phyloP scores from a whole-genome alignment of 495 filamentous ascomycete genomes.

The Hapsidospora chrysogenum region DNA sequence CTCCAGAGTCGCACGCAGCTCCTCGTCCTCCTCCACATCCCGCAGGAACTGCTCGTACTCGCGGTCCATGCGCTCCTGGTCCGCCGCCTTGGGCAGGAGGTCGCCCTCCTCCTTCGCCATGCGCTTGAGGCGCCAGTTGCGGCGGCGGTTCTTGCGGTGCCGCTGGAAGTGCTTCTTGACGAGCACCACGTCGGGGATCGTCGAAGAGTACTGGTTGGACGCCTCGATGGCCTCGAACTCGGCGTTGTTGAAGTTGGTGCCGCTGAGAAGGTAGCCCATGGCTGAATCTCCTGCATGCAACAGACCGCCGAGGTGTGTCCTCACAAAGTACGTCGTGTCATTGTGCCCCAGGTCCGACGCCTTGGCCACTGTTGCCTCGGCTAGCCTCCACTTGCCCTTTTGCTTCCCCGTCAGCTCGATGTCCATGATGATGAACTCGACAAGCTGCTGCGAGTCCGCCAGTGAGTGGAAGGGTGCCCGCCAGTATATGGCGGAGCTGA shows the following conservation, averaged over 20 bases:
- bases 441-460: slow-evolving; percentile 69
- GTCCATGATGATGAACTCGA: slow-evolving; percentile 89
- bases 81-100: slow-evolving; percentile 58
- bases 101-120: slow-evolving; percentile 81
- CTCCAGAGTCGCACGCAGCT: slow-evolving; percentile 65
- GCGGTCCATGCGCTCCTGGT: slow-evolving; percentile 66
- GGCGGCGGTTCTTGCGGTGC: slow-evolving; percentile 62
- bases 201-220: slow-evolving; percentile 48
- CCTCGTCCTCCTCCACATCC: slow-evolving; percentile 89
- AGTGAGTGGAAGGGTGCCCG: slow-evolving; percentile 66
- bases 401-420: slow-evolving; percentile 62
- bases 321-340: slow-evolving; percentile 66
- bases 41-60: slow-evolving; percentile 96
- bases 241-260: slow-evolving; percentile 80
- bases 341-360: slow-evolving; percentile 82
- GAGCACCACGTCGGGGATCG: slow-evolving; percentile 79
- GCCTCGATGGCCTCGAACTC: slow-evolving; percentile 65
- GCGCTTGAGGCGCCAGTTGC: slow-evolving; percentile 86
- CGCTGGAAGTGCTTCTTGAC: slow-evolving; percentile 93
- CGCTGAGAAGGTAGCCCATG: slow-evolving; percentile 76
- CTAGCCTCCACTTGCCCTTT: slow-evolving; percentile 68
- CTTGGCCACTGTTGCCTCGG: slow-evolving; percentile 74
- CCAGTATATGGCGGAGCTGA: slow-evolving; percentile 73
- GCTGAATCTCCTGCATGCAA: slow-evolving; percentile 83
- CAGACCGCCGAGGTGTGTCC: slow-evolving; percentile 79